Percentiles rank a stretch among this genome's conserved stretches.
Evolutionary conservation across 1,139 yeast species (phyloP).

Genomic region (Scheffersomyces quercinus): DNA sequence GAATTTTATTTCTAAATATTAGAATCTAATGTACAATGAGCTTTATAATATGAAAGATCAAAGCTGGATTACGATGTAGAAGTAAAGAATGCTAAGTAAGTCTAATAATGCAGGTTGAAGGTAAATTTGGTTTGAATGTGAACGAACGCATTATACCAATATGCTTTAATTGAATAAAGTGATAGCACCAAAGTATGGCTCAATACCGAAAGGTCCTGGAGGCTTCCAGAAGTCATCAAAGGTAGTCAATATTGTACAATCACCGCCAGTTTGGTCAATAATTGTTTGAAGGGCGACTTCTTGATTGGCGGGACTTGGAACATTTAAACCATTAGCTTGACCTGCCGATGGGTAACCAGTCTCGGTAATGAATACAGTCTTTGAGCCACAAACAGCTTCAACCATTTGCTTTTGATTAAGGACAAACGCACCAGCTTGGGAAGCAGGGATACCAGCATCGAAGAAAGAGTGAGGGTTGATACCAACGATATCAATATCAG

Average conservation of each 20-base stretch:
- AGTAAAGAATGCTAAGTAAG: not conserved
- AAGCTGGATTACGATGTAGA: not conserved
- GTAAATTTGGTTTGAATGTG: too few relatives aligned
- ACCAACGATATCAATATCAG: constrained; percentile 63
- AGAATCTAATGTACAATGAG: not conserved
- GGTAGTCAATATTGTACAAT: constrained; percentile 71
- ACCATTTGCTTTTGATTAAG: constrained; percentile 58
- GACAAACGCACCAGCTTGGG: constrained; percentile 72
- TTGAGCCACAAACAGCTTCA: constrained; percentile 51
- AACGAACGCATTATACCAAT: not conserved
- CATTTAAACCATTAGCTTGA: constrained; percentile 64
- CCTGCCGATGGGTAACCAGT: constrained; percentile 91
- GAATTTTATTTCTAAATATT: not conserved
- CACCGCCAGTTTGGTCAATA: constrained; percentile 54
- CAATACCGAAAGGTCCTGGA: constrained; percentile 85
- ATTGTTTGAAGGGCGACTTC: constrained; percentile 57
- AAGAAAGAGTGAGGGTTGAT: constrained; percentile 88
- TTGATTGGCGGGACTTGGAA: constrained; percentile 74
- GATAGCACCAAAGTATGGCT: constrained; percentile 79
- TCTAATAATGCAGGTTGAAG: constrained; percentile 1
- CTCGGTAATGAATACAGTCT: constrained; percentile 64
- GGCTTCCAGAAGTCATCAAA: constrained; percentile 82
- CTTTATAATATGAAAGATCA: not conserved
- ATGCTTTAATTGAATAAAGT: constrained; percentile 30
- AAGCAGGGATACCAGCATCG: constrained; percentile 60